Evolutionary conservation across 176 grass and related monocot genomes (phyloP).

Genomic region (Cymbopogon citratus): DNA sequence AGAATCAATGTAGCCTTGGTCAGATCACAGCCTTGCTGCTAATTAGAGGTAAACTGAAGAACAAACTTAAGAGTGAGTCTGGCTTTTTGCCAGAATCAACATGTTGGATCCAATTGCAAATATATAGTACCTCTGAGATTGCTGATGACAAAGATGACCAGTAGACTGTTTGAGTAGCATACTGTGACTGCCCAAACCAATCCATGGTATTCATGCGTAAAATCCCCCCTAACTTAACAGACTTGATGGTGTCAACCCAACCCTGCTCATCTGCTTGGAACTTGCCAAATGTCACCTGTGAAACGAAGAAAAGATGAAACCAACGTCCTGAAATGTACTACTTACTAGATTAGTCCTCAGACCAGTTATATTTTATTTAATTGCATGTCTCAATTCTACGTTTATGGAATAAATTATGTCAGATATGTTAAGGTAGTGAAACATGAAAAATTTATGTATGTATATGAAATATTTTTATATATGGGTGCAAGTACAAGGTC

Average conservation of each 20-base stretch:
- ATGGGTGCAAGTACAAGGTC: not conserved
- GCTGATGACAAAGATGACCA: constrained; percentile 77
- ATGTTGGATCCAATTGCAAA: not conserved
- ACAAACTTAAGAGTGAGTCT: not conserved
- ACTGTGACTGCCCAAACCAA: constrained; percentile 90
- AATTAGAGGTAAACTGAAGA: not conserved
- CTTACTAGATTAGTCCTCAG: not conserved
- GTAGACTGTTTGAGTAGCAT: constrained; percentile 52
- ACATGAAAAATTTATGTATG: not conserved
- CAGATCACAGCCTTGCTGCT: not conserved
- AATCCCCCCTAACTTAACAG: constrained; percentile 56
- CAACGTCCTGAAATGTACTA: not conserved
- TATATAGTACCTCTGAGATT: constrained; percentile 88
- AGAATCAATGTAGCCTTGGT: not conserved
- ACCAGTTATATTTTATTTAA: not conserved
- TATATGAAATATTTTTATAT: not conserved
- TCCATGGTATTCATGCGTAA: constrained; percentile 86
- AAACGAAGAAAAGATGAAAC: constrained; percentile 18
- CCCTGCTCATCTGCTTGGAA: constrained; percentile 91
- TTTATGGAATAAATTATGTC: not conserved
- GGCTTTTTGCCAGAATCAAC: not conserved
- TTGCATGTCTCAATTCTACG: not conserved
- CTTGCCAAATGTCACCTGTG: constrained; percentile 73
- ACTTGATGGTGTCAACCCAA: constrained; percentile 88
- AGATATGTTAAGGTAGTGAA: not conserved